Percentiles rank a stretch among this genome's conserved stretches.
phyloP scores from a whole-genome alignment of 2,329 filamentous ascomycete species.

The Paraphoma chrysanthemicola region DNA sequence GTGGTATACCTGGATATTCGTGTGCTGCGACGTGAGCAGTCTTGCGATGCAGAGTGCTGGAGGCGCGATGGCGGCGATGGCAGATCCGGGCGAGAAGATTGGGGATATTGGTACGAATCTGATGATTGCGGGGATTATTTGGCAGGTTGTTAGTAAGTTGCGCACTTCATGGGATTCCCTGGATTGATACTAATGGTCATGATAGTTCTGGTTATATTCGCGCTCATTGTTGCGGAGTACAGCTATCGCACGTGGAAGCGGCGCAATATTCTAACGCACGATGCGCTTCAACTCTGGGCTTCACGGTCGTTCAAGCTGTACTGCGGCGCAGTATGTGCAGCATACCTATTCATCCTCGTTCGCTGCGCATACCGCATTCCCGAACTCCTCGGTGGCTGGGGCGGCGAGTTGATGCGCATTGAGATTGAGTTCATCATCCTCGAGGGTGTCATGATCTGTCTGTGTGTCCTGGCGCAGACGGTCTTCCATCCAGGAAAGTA shows the following conservation, averaged over 20 bases:
- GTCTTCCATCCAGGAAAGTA: conserved; percentile 52
- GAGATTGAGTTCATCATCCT: conserved; percentile 57
- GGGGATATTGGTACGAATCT: conserved; percentile 58
- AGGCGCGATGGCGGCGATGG: conserved; percentile 62
- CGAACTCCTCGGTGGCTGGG: conserved; percentile 54
- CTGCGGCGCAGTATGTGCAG: conserved; percentile 38
- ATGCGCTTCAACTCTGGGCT: conserved; percentile 16
- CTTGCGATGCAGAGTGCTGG: conserved; percentile 63
- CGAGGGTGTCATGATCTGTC: conserved; percentile 59
- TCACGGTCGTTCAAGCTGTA: conserved; percentile 27
- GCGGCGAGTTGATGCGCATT: conserved; percentile 52
- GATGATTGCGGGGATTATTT: conserved; percentile 63
- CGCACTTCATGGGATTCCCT: conserved; percentile 36
- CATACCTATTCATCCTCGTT: conserved; percentile 53
- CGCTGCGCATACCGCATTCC: conserved; percentile 57
- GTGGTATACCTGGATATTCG: conserved; percentile 65
- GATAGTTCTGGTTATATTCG: conserved; percentile 53
- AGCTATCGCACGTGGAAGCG: conserved; percentile 25
- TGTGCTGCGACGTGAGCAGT: conserved; percentile 63
- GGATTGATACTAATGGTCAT: conserved; percentile 20
- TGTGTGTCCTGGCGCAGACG: conserved; percentile 53
- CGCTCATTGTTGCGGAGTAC: conserved; percentile 48
- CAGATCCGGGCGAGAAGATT: conserved; percentile 44
- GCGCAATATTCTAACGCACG: conserved; percentile 16
- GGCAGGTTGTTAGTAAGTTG: conserved; percentile 58